Evolutionary conservation across 1,284 basidiomycete genomes (phyloP).

Genomic region (Thecaphora thlaspeos): DNA sequence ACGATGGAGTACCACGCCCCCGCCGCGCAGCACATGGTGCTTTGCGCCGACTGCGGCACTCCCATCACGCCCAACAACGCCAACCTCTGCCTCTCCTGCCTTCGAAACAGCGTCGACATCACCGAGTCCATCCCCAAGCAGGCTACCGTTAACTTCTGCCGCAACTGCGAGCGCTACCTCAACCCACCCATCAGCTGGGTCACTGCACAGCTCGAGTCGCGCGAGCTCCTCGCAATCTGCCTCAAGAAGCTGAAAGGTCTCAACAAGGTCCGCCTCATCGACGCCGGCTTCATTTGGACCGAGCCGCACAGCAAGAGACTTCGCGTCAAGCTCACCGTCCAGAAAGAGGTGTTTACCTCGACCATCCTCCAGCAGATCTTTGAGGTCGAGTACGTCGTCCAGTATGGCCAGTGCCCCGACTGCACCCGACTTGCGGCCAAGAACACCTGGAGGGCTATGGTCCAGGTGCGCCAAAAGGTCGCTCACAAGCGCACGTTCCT

Average conservation of each 20-base stretch:
- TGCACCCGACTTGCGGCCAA: constrained; percentile 92
- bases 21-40: constrained; percentile 54
- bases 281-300: constrained; percentile 98
- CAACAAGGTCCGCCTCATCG: constrained; percentile 89
- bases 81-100: constrained; percentile 88
- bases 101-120: constrained; percentile 90
- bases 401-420: constrained; percentile 91
- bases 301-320: constrained; percentile 95
- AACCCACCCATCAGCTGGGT: constrained; percentile 88
- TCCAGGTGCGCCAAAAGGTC: constrained; percentile 91
- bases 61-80: constrained; percentile 94
- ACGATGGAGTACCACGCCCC: constrained; percentile 50
- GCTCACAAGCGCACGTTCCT: constrained; percentile 93
- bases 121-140: constrained; percentile 98
- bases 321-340: constrained; percentile 90
- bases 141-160: constrained; percentile 88
- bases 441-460: constrained; percentile 96
- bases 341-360: constrained; percentile 94
- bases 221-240: constrained; percentile 75
- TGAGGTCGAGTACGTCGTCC: constrained; percentile 92
- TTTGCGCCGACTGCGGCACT: constrained; percentile 66
- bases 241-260: constrained; percentile 92
- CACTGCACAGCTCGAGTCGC: constrained; percentile 80
- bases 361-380: constrained; percentile 97
- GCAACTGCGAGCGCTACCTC: constrained; percentile 93